Evolutionary conservation across 306 rosid genomes (phyloP), one percentile per base, ranked within the genome.

Genomic region (Vigna radiata): DNA sequence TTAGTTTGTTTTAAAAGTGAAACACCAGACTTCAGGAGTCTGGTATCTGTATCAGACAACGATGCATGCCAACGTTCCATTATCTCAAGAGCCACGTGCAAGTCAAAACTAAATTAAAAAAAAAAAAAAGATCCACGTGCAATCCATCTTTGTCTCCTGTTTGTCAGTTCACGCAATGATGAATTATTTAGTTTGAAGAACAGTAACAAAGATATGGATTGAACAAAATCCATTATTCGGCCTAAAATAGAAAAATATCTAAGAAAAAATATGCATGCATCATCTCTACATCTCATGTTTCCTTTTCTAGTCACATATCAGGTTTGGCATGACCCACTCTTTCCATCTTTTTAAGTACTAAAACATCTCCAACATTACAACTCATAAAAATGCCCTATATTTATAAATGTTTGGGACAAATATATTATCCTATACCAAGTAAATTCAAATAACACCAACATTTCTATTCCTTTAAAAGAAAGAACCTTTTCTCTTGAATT

Each of bases 101-200:
- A 15, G 15, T 2, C 3, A 21, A 10, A 25, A 25, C 31, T 6
- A 33, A 11, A 11, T 33, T 29, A 10, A 10, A 2, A 12, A 12
- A 59, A 2, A 59, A 8, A 21, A 21, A 19, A 23, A 16, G 82
- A 65, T 62, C 84, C 85, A 85, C 73, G 39, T 73, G 66, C 53
- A 29, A 73, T 61, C 70, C 54, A 72, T 72, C 2, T 27, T 10
- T 25, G 37, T 25, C 15, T 33, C 19, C 19, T 29, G 17, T 58
- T 73, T 73, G 13, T 23, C 55, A 15, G 39, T 19, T 16, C 47
- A 59, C 9, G 59, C 69, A 73, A 58, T 73, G 18, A n/a, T 83
- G 77, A 80, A 75, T 83, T 37, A 5, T 70, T 67, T 48, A 13
- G 59, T 12, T 13, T 1, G 53, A 12, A 66, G 10, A 66, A 43